Evolutionary conservation across 2,329 filamentous ascomycete species (phyloP).

Genomic region (Aspergillus piperis): DNA sequence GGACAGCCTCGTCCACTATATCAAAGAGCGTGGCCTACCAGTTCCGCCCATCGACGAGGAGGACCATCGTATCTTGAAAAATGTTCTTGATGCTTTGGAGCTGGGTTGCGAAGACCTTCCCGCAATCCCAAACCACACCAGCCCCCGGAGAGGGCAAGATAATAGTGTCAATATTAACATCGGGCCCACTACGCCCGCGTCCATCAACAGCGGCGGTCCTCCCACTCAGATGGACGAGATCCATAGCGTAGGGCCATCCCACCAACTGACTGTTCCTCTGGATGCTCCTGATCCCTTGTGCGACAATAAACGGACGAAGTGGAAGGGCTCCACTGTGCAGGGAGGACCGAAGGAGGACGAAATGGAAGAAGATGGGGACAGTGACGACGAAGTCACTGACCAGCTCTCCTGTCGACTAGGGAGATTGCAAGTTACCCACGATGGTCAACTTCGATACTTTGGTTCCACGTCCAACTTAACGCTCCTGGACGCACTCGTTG

Average conservation of each 20-base stretch:
- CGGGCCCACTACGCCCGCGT: conserved; percentile 14
- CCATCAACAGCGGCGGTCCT: conserved; percentile 8
- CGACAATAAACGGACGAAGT: background rate
- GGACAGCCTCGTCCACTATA: conserved; percentile 42
- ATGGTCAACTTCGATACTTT: conserved; percentile 9
- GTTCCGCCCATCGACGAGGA: conserved; percentile 40
- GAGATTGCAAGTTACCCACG: conserved; percentile 6
- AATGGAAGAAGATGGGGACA: background rate
- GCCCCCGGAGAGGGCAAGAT: background rate
- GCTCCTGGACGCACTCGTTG: conserved; percentile 2
- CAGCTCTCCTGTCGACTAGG: conserved; percentile 12
- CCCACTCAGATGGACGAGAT: background rate
- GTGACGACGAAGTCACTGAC: conserved; percentile 9
- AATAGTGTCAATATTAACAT: background rate
- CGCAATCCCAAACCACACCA: conserved; percentile 20
- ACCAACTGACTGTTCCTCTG: too few species aligned
- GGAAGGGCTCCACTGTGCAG: background rate
- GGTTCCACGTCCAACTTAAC: conserved; percentile 11
- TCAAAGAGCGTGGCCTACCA: conserved; percentile 40
- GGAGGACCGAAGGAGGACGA: background rate
- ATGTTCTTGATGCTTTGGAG: conserved; percentile 38
- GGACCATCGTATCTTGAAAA: conserved; percentile 37
- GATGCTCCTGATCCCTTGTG: too few species aligned
- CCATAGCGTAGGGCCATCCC: too few species aligned
- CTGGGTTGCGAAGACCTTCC: background rate